Evolutionary conservation across 768 basidiomycete species (phyloP).

Genomic region (Tubosaeta brunneosetosa): DNA sequence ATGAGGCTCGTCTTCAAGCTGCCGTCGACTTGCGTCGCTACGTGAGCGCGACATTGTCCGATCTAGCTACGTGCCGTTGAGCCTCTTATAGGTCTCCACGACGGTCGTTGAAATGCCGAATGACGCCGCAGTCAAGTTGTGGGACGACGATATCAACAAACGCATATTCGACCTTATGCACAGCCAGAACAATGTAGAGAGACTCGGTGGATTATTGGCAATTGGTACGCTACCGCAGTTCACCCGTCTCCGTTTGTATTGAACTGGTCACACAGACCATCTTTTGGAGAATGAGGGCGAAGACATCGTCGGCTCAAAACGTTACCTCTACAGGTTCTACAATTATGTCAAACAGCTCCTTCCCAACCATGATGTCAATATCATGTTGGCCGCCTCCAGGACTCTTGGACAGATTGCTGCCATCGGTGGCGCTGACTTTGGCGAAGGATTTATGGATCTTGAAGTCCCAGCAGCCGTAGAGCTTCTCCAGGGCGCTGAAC

Average conservation of each 20-base stretch:
- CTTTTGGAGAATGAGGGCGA: constrained; percentile 74
- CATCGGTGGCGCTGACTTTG: constrained; percentile 77
- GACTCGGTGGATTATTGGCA: constrained; percentile 81
- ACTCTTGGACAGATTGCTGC: constrained; percentile 84
- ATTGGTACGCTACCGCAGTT: constrained; percentile 55
- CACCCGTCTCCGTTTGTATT: constrained; percentile 5
- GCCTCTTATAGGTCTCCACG: constrained; percentile 53
- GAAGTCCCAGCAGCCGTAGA: constrained; percentile 84
- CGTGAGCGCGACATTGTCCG: constrained; percentile 40
- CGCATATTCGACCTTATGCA: constrained; percentile 80
- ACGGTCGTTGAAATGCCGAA: constrained; percentile 77
- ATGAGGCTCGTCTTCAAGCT: constrained; percentile 61
- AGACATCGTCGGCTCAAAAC: constrained; percentile 75
- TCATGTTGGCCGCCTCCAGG: constrained; percentile 94
- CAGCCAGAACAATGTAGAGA: constrained; percentile 71
- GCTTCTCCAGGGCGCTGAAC: constrained; percentile 70
- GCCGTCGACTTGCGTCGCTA: constrained; percentile 72
- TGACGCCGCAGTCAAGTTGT: constrained; percentile 74
- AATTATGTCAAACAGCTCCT: constrained; percentile 93
- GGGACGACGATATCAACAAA: constrained; percentile 81
- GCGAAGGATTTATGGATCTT: constrained; percentile 84
- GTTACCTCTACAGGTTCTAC: constrained; percentile 80
- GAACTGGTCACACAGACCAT: constrained; percentile 44
- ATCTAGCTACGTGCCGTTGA: constrained; percentile 10
- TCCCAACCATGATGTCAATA: constrained; percentile 83